A percentile compares a stretch with the other conserved stretches of the same genome.
These are phyloP conservation scores for Nidula microcarpa DNA, from an alignment of 768 basidiomycete species.

Conservation along the genomic window DNA sequence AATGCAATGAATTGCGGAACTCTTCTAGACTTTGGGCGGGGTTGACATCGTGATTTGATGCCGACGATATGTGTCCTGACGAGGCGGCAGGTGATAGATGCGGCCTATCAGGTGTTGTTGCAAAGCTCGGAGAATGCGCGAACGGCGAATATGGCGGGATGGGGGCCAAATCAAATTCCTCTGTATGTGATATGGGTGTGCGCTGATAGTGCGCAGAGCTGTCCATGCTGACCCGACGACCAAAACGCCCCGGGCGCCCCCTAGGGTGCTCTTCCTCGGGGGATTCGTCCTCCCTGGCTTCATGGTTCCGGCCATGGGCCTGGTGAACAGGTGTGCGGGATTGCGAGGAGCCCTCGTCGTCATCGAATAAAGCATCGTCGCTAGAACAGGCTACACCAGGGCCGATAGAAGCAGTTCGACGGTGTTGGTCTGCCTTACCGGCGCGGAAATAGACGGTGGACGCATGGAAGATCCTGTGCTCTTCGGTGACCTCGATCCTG, in stretches of 20 bases:
- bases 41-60: slow-evolving; percentile 3
- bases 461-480: slow-evolving; percentile 69
- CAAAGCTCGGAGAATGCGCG: slow-evolving; percentile 10
- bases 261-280: slow-evolving; percentile 1
- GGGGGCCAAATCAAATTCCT: slow-evolving; percentile 19
- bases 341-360: slow-evolving; percentile 17
- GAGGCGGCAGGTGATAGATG: slow-evolving; percentile 7
- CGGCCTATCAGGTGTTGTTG: slow-evolving; percentile 1
- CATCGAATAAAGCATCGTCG: slow-evolving; percentile 21
- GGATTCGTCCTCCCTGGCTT: neutral
- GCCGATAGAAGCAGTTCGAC: slow-evolving; percentile 43
- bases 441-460: slow-evolving; percentile 74
- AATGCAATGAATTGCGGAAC: slow-evolving; percentile 29
- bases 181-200: slow-evolving; percentile 25
- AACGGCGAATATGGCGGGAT: slow-evolving; percentile 35
- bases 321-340: neutral
- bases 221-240: slow-evolving; percentile 30
- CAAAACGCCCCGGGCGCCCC: slow-evolving; percentile 4
- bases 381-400: slow-evolving; percentile 37
- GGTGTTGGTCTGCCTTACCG: slow-evolving; percentile 23
- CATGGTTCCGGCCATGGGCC: neutral
- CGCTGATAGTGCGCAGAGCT: slow-evolving; percentile 24
- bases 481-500: slow-evolving; percentile 74
- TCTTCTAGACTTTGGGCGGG: slow-evolving; percentile 35
- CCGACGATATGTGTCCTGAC: slow-evolving; percentile 9